Base-by-base conservation (phyloP, 148 eudicot genomes). In the Drosera capensis region DNA sequence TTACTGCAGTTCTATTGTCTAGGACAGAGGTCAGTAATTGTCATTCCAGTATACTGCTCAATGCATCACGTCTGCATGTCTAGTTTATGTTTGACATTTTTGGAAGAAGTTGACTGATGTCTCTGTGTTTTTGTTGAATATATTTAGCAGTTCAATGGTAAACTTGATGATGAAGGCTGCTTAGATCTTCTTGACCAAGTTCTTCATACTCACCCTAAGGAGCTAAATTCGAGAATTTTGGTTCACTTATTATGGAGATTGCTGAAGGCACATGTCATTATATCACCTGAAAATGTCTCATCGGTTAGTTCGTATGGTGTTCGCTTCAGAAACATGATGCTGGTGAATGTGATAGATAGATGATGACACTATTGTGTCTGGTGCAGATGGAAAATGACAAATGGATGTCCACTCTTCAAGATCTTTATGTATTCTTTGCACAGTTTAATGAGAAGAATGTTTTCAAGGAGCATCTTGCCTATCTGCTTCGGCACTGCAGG, bases 371-470 rank as follows among this genome's bases (percentile, higher is more conserved):
- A 35, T 20, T 35, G 15, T 35, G 16, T 37, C 17, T 62, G 20
- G 58, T 54, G 36, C 81, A 79, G 86, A 74, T 57, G 68, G 70
- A 57, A 45, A 46, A 68, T 54, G 74, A 50, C 47, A 67, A 62
- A 60, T 69, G 79, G 77, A 44, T 51, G 17, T 23, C 48, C 46
- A 64, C 42, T 28, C 56, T 78, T 48, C 60, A 46, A 53, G 74
- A 80, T 59, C 59, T 84, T 22, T 90, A 71, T 50, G 40, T 60
- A 48, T 80, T 90, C 64, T 78, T 75, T 59, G 68, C 78, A 21
- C 67, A 71, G 55, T 70, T 75, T 45, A 67, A 64, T 36, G 23
- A 59, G 40, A 71, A 66, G 64, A 58, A 68, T 61, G 59, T 75
- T 45, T 84, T 73, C 56, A 71, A 52, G 63, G 73, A 65, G 34